phyloP scores from a whole-genome alignment of 2,329 filamentous ascomycete species.

The Lachnellula suecica region DNA sequence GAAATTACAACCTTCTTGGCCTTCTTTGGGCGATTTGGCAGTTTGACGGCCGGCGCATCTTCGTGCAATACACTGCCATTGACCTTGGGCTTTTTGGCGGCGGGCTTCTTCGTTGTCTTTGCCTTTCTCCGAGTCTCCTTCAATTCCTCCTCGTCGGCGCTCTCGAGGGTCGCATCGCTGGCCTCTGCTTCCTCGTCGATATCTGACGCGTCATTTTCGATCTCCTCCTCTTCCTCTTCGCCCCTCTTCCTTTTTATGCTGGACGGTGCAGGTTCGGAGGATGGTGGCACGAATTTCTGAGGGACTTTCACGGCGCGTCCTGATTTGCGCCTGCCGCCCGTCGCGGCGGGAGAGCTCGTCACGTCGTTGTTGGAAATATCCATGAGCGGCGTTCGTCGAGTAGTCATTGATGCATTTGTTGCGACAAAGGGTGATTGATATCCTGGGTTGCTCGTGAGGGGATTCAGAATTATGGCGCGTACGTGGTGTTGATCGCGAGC shows the following conservation, averaged over 20 bases:
- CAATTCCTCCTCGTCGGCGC: slow-evolving; percentile 46
- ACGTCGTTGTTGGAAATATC: slow-evolving; percentile 53
- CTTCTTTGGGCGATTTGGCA: slow-evolving; percentile 32
- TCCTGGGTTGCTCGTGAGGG: slow-evolving; percentile 1
- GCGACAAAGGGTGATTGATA: slow-evolving; percentile 9
- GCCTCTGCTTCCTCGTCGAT: slow-evolving; percentile 46
- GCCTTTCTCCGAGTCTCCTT: slow-evolving; percentile 36
- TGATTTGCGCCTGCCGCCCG: slow-evolving; percentile 59
- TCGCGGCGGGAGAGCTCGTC: slow-evolving; percentile 50
- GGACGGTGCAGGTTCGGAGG: slow-evolving; percentile 36
- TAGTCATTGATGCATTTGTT: slow-evolving; percentile 38
- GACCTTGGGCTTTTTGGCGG: slow-evolving; percentile 62
- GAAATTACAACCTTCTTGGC: slow-evolving; percentile 45
- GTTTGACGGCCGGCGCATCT: slow-evolving; percentile 49
- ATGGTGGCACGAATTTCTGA: slow-evolving; percentile 54
- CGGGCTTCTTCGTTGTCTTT: slow-evolving; percentile 50
- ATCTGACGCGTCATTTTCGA: slow-evolving; percentile 47
- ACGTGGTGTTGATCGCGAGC: slow-evolving; percentile 15
- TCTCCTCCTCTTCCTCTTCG: slow-evolving; percentile 42
- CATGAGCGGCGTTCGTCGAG: slow-evolving; percentile 47
- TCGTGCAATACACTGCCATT: slow-evolving; percentile 57
- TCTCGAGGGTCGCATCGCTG: slow-evolving; percentile 40
- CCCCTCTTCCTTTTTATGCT: slow-evolving; percentile 58
- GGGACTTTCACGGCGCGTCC: slow-evolving; percentile 65
- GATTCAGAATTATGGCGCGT: slow-evolving; percentile 15